Percentiles rank a stretch among this genome's conserved stretches.
These are phyloP conservation scores for Albatrellus ellisii DNA, from an alignment of 768 basidiomycete species.

Conservation along the genomic window DNA sequence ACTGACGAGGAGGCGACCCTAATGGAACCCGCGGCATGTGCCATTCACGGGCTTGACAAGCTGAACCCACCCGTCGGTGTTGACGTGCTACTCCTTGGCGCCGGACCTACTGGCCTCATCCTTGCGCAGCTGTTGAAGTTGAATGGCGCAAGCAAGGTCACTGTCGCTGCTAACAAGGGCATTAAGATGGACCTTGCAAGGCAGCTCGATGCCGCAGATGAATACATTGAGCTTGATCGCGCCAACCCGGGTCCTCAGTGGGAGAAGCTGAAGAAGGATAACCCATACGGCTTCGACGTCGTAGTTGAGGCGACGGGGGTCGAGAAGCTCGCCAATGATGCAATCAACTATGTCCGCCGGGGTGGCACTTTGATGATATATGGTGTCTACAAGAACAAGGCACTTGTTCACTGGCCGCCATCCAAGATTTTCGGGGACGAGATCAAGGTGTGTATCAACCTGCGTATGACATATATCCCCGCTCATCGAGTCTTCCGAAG, in stretches of 20 bases:
- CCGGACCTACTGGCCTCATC: conserved; percentile 12
- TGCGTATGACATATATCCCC: no score
- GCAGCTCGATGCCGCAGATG: conserved; percentile 66
- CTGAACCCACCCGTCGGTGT: conserved; percentile 26
- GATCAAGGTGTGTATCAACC: conserved; percentile 30
- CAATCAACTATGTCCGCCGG: conserved; percentile 80
- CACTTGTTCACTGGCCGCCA: conserved; percentile 76
- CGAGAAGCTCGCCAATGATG: conserved; percentile 72
- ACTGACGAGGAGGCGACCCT: conserved; percentile 81
- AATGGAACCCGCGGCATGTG: conserved; percentile 79
- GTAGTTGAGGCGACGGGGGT: conserved; percentile 76
- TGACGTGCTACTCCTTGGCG: conserved; percentile 29
- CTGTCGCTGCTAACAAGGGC: conserved; percentile 82
- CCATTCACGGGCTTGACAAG: conserved; percentile 32
- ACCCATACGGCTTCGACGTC: conserved; percentile 86
- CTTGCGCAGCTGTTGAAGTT: conserved; percentile 47
- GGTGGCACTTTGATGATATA: conserved; percentile 83
- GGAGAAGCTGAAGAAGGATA: conserved; percentile 64
- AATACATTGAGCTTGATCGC: conserved; percentile 78
- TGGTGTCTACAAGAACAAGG: conserved; percentile 83
- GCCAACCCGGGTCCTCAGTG: conserved; percentile 65
- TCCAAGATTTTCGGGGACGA: conserved; percentile 70
- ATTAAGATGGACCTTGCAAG: conserved; percentile 84
- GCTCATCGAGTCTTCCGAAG: conserved; percentile 21
- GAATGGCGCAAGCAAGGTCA: conserved; percentile 71